Conservation (phyloP, 2,329 filamentous ascomycete genomes). For the Stenocarpella maydis region DNA sequence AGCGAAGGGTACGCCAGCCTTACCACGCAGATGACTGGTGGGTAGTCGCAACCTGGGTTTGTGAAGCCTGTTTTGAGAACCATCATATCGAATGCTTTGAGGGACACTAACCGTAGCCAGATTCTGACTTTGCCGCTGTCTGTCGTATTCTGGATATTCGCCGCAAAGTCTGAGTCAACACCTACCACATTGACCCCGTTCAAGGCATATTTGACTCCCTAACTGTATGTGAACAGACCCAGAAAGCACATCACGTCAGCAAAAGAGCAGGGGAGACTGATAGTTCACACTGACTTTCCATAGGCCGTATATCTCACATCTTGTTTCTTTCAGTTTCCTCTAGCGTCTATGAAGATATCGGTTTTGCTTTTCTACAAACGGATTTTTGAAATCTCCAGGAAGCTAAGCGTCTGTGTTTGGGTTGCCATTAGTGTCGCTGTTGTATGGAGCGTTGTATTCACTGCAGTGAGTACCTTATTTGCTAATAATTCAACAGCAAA, state of each 20-base stretch:
- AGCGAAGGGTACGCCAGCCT: not conserved
- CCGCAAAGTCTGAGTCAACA: not conserved
- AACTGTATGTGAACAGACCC: not conserved
- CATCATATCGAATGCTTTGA: no score
- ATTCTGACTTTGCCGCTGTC: not conserved
- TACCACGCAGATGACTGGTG: slow-evolving; percentile 17
- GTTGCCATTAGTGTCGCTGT: not conserved
- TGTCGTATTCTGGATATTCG: not conserved
- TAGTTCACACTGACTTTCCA: accelerated
- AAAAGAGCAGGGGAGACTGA: not conserved
- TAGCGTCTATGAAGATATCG: not conserved
- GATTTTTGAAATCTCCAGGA: not conserved
- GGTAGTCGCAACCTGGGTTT: slow-evolving; percentile 1
- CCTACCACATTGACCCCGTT: not conserved
- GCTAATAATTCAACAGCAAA: no score
- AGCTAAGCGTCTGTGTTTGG: not conserved
- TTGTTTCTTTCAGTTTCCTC: not conserved
- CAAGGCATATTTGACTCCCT: not conserved
- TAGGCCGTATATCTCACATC: not conserved
- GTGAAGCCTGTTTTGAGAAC: not conserved
- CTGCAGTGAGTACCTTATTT: not conserved
- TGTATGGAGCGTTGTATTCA: not conserved
- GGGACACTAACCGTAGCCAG: not conserved
- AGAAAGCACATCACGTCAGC: no score
- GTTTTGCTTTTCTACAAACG: slow-evolving; percentile 18